Evolutionary conservation across 2,329 filamentous ascomycete genomes (phyloP), one percentile per base, ranked within the genome.

Genomic region (Colletotrichum sp.): DNA sequence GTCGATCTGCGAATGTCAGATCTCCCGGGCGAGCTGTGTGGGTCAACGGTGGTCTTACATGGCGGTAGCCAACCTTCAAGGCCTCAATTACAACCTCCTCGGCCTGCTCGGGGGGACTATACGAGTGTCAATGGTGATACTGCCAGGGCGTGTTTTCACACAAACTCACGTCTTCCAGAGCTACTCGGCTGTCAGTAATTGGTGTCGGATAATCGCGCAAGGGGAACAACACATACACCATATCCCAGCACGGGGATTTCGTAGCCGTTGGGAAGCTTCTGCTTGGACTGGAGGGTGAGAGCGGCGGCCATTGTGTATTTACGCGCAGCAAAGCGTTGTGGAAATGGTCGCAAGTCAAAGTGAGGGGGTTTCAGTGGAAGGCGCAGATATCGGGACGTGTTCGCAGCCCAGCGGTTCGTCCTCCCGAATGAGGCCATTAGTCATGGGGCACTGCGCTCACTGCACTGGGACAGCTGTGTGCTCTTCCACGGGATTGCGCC

Each of bases 211-310:
- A 32, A 78, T 32, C 44, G 49, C 65, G 55, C 74, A 74, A 64
- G 16, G 30, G 26, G 13, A 18, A 18, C 16, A 32, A 26, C 26
- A 84, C 89, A 79, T 84, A 91, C 90, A 68, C 90, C 90, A 76
- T 88, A 91, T 62, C 90, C 90, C 24, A 91, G 82, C 10, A 84
- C 83, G 2, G 90, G 90, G 4, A 92, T 85, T 68, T 89, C 86
- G 76, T 89, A 85, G 79, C 90, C 90, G 80, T 88, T 91, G 79
- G 88, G 89, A 72, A 92, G 86, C 85, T 90, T 91, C 79, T 87
- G 78, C 18, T 85, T 87, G 8, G 89, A 90, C 62, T 86, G 81
- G 74, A 91, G 82, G 13, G 79, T 87, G 73, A 90, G 84, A 7
- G 70, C 32, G 36, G 87, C 80, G 5, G 89, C 82, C 89, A 91